Base-by-base conservation (phyloP, 176 grass and related monocot species). In the Phoenix roebelenii region DNA sequence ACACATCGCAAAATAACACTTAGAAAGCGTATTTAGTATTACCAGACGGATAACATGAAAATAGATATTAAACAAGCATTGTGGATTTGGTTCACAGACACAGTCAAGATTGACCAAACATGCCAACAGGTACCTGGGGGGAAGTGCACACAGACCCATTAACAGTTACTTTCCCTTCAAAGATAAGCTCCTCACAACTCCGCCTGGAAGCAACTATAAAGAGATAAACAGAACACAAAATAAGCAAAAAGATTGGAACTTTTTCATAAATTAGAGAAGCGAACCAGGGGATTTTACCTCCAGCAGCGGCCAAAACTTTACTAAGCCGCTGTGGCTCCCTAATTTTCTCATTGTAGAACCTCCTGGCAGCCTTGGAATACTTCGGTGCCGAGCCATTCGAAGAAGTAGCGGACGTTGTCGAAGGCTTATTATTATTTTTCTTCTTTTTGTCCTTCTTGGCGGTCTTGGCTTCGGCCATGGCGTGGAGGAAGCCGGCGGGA, bases 81-180 rank as follows among this genome's bases (percentile, higher is more conserved):
- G 35, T 14, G 5, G 35, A 44, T 14, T 44, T 14, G 9, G 35
- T 44, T 44, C 12, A 44, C 35, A 10, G 2, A 44, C 9, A 10
- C 5, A 44, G 35, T 44, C 35, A 44, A 14, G 10, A 44, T 44
- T 44, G 35, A 44, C 2, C 35, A 44, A 44, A 44, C 10, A 44
- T n/a, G n/a, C 52, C 61, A 58, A 22, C 44, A 1, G 20, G 71
- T 88, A 97, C 92, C 83, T 97, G 87, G 24, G 92, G 92, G 25
- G 84, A 61, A 68, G 75, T 91, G 72, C 92, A 97, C 53, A 88
- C 66, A 68, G 75, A 80, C 51, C 92, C 92, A 70, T 97, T 91
- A 77, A 97, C 87, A 59, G 92, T 85, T 19, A 97, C 92, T 81
- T 97, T 97, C 59, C 87, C 92, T 83, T 90, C 79, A 74, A 97